A percentile compares a stretch with the other conserved stretches of the same genome.
Evolutionary conservation across 306 rosid genomes (phyloP).

Genomic region (Prunus davidiana): DNA sequence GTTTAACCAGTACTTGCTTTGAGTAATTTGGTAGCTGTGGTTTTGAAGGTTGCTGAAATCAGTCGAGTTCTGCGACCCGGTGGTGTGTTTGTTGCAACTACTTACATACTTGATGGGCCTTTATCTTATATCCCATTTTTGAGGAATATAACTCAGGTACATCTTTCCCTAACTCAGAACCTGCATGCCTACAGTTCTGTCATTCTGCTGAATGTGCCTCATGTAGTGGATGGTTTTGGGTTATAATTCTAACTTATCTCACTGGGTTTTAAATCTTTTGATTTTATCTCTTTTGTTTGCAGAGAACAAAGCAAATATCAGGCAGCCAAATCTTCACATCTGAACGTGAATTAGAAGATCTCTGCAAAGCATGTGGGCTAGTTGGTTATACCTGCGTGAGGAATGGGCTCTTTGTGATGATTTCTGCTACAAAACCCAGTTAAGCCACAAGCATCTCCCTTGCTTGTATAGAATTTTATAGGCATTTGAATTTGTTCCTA

Average conservation of each 20-base stretch:
- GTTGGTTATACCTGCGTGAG: conserved; percentile 56
- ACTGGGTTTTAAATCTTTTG: neutral
- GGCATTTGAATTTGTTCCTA: neutral
- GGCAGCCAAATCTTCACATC: conserved; percentile 57
- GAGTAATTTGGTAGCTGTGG: conserved; percentile 8
- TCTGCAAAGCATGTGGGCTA: conserved; percentile 71
- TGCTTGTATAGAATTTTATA: neutral
- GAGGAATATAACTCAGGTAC: conserved; percentile 56
- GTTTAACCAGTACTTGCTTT: neutral
- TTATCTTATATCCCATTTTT: conserved; percentile 56
- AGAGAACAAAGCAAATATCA: conserved; percentile 47
- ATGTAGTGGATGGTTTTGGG: neutral
- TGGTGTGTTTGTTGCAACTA: conserved; percentile 89
- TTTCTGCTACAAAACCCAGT: conserved; percentile 69
- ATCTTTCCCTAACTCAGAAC: neutral
- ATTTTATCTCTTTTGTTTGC: neutral
- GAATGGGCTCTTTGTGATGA: conserved; percentile 73
- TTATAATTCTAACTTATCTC: neutral
- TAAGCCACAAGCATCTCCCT: conserved; percentile 15
- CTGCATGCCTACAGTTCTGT: neutral
- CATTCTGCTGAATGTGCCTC: neutral
- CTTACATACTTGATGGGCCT: conserved; percentile 72
- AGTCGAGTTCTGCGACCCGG: conserved; percentile 87
- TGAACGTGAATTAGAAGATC: conserved; percentile 78
- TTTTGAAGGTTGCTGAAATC: conserved; percentile 82